Base-by-base conservation (phyloP, 768 basidiomycete species). In the Kwoniella sp. region DNA sequence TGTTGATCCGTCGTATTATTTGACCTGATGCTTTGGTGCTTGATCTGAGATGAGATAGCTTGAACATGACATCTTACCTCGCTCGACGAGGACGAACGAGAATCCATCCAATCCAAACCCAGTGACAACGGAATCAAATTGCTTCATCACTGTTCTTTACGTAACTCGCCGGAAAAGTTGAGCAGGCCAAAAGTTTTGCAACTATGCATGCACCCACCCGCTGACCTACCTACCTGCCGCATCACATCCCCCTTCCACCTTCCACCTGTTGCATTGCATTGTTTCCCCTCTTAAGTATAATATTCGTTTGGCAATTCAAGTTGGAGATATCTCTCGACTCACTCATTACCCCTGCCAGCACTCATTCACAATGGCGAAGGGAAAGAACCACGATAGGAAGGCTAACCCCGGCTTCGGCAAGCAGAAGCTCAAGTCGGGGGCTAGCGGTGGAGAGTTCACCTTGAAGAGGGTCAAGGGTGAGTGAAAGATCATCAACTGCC, bases 381-480 rank as follows among this genome's bases (percentile, higher is more conserved):
- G 78, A 27, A 79, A 79, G 73, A 79, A 79, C 56, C 78, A 79
- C 56, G 69, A 70, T 60, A 61, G 77, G 29, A 77, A 74, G 58
- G 71, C 74, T 51, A 61, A 72, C 24, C 67, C 73, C 12, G 69
- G 69, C 59, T 73, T 73, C 49, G 73, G 74, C 29, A 75, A 74
- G 21, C 68, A 67, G 60, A 80, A 80, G 73, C 66, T 64, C 49
- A 68, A 71, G 62, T 72, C 71, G 17, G 67, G 65, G 36, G 67
- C 73, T 40, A 44, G 56, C 17, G 67, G 72, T 49, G 71, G 71
- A 40, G 79, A 80, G 64, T 80, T 80, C 68, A 78, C 62, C 56
- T 55, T 81, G 58, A 81, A 81, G 69, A 65, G 71, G 40, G 80
- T 81, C 55, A 81, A 81, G 69, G 80, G 80, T 77, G 49, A 47